Evolutionary conservation across 2,329 filamentous ascomycete genomes (phyloP).

Genomic region (Arachnopeziza araneosa): DNA sequence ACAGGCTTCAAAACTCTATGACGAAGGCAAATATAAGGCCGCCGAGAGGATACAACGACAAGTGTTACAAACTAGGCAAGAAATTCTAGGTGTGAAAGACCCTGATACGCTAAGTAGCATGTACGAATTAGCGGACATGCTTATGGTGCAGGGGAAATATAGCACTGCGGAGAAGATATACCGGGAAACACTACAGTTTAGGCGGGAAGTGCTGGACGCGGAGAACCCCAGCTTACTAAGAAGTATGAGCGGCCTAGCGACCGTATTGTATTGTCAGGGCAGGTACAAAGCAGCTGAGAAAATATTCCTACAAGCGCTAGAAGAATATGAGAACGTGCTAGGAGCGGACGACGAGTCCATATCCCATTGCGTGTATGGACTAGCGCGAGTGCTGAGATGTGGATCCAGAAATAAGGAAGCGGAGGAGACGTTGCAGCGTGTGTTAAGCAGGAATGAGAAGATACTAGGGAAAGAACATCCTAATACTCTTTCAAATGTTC

Average conservation of each 20-base stretch:
- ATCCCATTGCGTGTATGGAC: not conserved
- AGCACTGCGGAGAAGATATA: not conserved
- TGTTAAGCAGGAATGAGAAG: constrained; percentile 1
- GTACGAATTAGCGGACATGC: not conserved
- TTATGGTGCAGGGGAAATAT: not conserved
- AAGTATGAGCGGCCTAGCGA: not conserved
- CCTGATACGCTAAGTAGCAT: not conserved
- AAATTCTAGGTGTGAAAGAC: not conserved
- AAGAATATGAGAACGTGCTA: not conserved
- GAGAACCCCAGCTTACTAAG: not conserved
- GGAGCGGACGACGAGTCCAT: not conserved
- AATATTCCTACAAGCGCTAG: constrained; percentile 7
- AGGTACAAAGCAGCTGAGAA: constrained; percentile 6
- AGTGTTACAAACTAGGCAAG: not conserved
- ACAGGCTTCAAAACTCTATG: not conserved
- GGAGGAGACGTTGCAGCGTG: not conserved
- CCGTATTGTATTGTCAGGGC: not conserved
- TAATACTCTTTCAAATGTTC: not conserved
- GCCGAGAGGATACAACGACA: not conserved
- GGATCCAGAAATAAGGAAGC: not conserved
- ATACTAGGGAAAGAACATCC: not conserved
- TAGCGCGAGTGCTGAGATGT: not conserved
- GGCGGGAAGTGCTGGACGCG: not conserved
- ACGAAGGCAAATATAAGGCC: not conserved
- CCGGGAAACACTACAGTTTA: not conserved